Percentiles rank a stretch among this genome's conserved stretches.
phyloP scores from a whole-genome alignment of 768 basidiomycete species.

The Mycena kentingensis region DNA sequence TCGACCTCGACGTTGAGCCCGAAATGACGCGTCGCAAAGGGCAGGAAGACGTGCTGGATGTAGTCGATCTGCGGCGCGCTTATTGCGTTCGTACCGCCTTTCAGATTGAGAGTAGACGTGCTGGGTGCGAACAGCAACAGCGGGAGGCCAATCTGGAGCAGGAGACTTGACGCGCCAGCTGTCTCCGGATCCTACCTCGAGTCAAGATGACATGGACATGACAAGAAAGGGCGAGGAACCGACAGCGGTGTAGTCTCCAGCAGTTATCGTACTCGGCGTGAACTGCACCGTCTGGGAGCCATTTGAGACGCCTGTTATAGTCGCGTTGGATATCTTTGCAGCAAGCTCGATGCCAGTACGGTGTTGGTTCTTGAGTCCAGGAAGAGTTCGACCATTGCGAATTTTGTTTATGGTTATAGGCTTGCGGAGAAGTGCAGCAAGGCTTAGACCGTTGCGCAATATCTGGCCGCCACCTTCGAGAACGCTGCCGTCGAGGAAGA shows the following conservation, averaged over 20 bases:
- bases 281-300: constrained; percentile 60
- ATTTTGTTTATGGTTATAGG: constrained; percentile 64
- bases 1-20: constrained; percentile 46
- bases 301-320: constrained; percentile 54
- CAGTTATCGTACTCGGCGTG: constrained; percentile 48
- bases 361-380: constrained; percentile 75
- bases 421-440: constrained; percentile 65
- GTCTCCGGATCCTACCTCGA: constrained; percentile 45
- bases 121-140: constrained; percentile 58
- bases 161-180: constrained; percentile 70
- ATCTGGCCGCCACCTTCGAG: constrained; percentile 73
- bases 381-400: constrained; percentile 55
- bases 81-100: constrained; percentile 73
- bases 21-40: constrained; percentile 66
- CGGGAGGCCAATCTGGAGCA: constrained; percentile 73
- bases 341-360: constrained; percentile 69
- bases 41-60: constrained; percentile 62
- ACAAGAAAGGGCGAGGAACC: not conserved
- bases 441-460: constrained; percentile 64
- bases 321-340: constrained; percentile 58
- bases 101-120: constrained; percentile 53
- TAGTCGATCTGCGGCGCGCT: constrained; percentile 80
- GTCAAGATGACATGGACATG: not conserved
- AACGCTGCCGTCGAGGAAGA: constrained; percentile 48
- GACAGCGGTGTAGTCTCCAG: constrained; percentile 39